Base-by-base conservation (phyloP, 2,329 filamentous ascomycete species). In the Harringtonia aguacate region DNA sequence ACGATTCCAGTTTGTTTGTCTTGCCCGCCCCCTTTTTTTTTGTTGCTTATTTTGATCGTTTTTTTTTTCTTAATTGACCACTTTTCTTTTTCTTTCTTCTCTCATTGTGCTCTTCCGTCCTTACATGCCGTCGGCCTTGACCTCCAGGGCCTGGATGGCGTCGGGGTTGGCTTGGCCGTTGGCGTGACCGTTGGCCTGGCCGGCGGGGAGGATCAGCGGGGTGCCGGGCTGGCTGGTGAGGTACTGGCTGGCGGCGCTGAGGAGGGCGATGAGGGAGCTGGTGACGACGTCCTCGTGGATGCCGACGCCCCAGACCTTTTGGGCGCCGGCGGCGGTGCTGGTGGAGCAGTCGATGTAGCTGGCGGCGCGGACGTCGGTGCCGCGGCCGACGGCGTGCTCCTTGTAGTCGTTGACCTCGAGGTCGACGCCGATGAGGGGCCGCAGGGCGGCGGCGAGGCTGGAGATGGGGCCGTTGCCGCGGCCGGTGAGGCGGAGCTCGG, bases 321-420 rank as follows among this genome's bases (percentile, higher is more conserved):
- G 72, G 43, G 74, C 75, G 50, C 72, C 4, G 24, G 7, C 24
- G 27, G 4, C 81, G 38, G 75, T 78, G 4, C 75, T 65, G 18
- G 80, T 73, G 24, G 75, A 88, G 64, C 88, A 95, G 63, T 95
- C 86, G 51, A 97, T 94, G 60, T 94, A 97, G 3, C 89, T 86
- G 2, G 88, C 90, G n/a, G 90, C 90, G 69, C 94, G 94, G 52
- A 90, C 86, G 48, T 87, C 78, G 46, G 79, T 77, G 48, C 86
- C 86, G 41, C 73, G 71, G 52, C 87, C 87, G 53, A 97, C 88
- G 24, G 89, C 84, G 65, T 97, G 90, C 64, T 97, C 92, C 70
- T 94, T 95, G 71, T 97, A 97, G 61, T 95, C 87, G 37, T 81
- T 77, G 41, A 97, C 87, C 58, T 97, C 90, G 21, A 97, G 70